Base-by-base conservation (phyloP, 108 stramenopile genomes). In the Nannochloropsis salina region DNA sequence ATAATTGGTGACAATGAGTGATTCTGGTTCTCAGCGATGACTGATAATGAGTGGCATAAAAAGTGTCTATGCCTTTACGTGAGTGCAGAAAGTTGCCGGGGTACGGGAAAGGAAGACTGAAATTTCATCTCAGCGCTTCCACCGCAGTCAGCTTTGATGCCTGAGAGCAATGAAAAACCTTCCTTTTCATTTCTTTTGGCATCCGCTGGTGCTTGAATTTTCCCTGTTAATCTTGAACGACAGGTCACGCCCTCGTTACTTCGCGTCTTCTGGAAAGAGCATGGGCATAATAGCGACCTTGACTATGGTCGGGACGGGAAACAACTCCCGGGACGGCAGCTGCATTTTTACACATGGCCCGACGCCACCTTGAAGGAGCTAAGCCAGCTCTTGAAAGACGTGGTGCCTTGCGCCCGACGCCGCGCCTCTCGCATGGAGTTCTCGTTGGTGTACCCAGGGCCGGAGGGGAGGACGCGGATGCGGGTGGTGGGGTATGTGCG, bases 281-380 rank as follows among this genome's bases (percentile, higher is more conserved):
- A 74, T n/a, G 61, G 61, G 61, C 61, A 74, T n/a, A 74, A 74
- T n/a, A 74, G 61, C 61, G 61, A 74, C 61, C 61, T 74, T n/a
- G 61, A 74, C 61, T 74, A 74, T 6, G 61, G 61, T 1, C 61
- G 4, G 61, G 61, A 74, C 0, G 6, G 20, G 20, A 74, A 74
- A n/a, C 61, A 74, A 74, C 20, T 74, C 4, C 61, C 61, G 6
- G 61, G 61, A n/a, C 61, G n/a, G n/a, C 61, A 74, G n/a, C 61
- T 74, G 61, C 61, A 74, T 8, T 74, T 74, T 6, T 74, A 74
- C 61, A 74, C 61, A n/a, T 74, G 61, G 61, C 61, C 61, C 15
- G 61, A 74, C n/a, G 61, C 61, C 61, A 74, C 61, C 61, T n/a
- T 74, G 20, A 74, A 74, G 61, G 61, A 74, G 61, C 61, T 74